Base-by-base conservation (phyloP, 108 stramenopile species). In the Stephanodiscus minutulus region DNA sequence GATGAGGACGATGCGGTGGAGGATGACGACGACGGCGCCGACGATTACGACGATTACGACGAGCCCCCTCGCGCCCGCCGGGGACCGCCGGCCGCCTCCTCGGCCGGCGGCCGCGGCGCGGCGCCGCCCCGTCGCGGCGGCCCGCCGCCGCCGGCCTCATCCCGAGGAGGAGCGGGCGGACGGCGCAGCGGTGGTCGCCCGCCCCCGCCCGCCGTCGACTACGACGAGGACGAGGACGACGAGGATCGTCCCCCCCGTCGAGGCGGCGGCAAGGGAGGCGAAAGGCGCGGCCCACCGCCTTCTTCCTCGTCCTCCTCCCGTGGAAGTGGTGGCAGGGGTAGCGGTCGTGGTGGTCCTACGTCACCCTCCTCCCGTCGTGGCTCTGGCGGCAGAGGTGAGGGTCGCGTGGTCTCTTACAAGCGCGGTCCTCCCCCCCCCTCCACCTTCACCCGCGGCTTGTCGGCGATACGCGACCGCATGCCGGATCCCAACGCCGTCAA, bases 381-480 rank as follows among this genome's bases (percentile, higher is more conserved):
- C 31, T 33, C 31, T 5, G 31, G 31, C 31, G 70, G 64, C 22
- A n/a, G 48, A 9, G 18, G 73, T 22, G 66, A 79, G 22, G 81
- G 81, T 37, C 78, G 79, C 18, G 74, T 86, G 0, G 85, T 86
- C 11, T 82, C 88, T 22, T 89, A 87, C 79, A 61, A 66, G 28
- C 63, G 79, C n/a, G 73, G 77, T 33, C 68, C 79, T 28, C 78
- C 81, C 50, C 60, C 50, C 31, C 65, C 88, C 21, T 80, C 86
- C 21, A 70, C 88, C n/a, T 94, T 94, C 85, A 84, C 89, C 5
- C 74, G 87, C 48, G 88, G 92, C 18, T 68, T 91, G 7, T 74
- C 72, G 36, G 88, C 85, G 49, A 55, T 94, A 55, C 87, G 87
- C 29, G 89, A 84, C 55, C 75, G 72, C 21, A 79, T 93, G 49